Evolutionary conservation across 331 rosid species (phyloP), one percentile per base, ranked within the genome.

Genomic region (Phaseolus coccineus): DNA sequence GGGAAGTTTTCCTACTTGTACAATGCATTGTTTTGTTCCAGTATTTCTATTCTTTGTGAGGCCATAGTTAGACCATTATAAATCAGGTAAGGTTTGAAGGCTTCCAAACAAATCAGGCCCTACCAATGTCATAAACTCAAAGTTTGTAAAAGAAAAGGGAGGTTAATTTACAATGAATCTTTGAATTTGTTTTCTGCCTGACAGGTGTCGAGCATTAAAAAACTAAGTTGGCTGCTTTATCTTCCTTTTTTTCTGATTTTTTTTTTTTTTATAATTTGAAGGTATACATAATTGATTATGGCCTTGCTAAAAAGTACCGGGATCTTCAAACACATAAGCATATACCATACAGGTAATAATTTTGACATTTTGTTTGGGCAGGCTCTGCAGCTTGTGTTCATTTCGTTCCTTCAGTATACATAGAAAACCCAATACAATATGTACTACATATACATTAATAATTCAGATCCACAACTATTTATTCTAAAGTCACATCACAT

Each of bases 321-420:
- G 99, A 96, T 91, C 98, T 96, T 83, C 99, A 96, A 78, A 96
- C 99, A 15, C 98, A 93, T 78, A 96, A 89, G 94, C 99, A 96
- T 86, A 96, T 96, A 85, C 98, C 98, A 33, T 96, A 96, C 82
- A 93, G 99, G 99, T 96, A 88, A 72, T 80, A 46, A 46, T 74
- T 58, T 79, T 84, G 61, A 69, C n/a, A 71, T 76, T 73, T 71
- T 80, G 53, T 61, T 63, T 76, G 31, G 33, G 71, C 25, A 27
- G 30, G 44, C 22, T 33, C 56, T 65, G 72, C 37, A 64, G 79
- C 48, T 28, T 85, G 42, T 27, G 82, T 70, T 84, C 46, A 35
- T 12, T 27, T 69, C 59, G 39, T 73, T 71, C 51, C 78, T 82
- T 64, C 27, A 33, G 12, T 63, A 31, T 31, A 33, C 12, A 16